phyloP scores from a whole-genome alignment of 2,329 filamentous ascomycete genomes.

The Emergomyces pasteurianus region DNA sequence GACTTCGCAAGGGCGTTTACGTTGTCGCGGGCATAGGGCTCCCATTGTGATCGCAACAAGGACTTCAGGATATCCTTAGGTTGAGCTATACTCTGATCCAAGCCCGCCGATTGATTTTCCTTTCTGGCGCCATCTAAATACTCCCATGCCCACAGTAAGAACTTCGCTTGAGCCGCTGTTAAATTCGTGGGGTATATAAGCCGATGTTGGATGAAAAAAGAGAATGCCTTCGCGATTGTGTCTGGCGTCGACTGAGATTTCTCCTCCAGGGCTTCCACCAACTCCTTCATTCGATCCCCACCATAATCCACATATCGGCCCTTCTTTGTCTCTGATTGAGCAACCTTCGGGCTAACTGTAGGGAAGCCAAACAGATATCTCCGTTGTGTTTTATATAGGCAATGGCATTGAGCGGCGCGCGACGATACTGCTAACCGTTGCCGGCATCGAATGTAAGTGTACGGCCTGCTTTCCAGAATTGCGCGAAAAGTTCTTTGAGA shows the following conservation, averaged over 20 bases:
- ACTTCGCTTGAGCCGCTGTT: conserved; percentile 55
- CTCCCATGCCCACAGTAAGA: conserved; percentile 47
- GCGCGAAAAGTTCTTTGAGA: conserved; percentile 34
- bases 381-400: conserved; percentile 26
- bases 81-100: neutral
- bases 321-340: conserved; percentile 27
- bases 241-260: conserved; percentile 48
- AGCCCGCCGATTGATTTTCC: neutral
- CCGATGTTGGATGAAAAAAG: conserved; percentile 49
- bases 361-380: conserved; percentile 51
- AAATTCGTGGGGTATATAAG: conserved; percentile 37
- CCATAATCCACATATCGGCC: conserved; percentile 31
- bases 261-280: conserved; percentile 51
- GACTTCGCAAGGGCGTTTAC: conserved; percentile 31
- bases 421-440: conserved; percentile 21
- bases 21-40: conserved; percentile 25
- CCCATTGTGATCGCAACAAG: conserved; percentile 24
- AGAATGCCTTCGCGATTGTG: conserved; percentile 56
- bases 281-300: conserved; percentile 57
- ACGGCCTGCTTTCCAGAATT: conserved; percentile 34
- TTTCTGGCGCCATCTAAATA: conserved; percentile 38
- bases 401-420: conserved; percentile 19
- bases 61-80: conserved; percentile 30
- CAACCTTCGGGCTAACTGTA: conserved; percentile 25
- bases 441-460: conserved; percentile 28